Percentiles rank a stretch among this genome's conserved stretches.
These are phyloP conservation scores for Grosmannia serpens DNA, from an alignment of 2,329 filamentous ascomycete genomes.

Conservation along the genomic window DNA sequence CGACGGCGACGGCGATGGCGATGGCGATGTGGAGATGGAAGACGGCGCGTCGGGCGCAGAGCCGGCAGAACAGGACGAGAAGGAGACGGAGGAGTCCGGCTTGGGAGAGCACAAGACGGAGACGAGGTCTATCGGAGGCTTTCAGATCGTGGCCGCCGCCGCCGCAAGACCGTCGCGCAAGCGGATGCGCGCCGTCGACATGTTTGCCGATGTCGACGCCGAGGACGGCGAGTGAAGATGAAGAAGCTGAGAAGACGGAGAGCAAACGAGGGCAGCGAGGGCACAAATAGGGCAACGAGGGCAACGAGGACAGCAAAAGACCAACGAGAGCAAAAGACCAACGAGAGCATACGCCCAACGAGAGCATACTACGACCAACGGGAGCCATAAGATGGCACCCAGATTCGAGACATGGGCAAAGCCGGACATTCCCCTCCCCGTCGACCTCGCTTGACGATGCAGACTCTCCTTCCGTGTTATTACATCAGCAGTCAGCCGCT, in stretches of 20 bases:
- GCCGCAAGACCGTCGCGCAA: slow-evolving; percentile 32
- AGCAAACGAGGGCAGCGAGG: too few relatives aligned
- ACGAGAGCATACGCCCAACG: too few relatives aligned
- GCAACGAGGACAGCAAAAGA: too few relatives aligned
- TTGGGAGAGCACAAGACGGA: neutral
- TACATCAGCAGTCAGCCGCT: neutral
- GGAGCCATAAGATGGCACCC: too few relatives aligned
- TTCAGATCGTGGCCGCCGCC: slow-evolving; percentile 15
- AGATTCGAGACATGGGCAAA: too few relatives aligned
- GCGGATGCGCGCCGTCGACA: slow-evolving; percentile 67
- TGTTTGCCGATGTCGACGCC: slow-evolving; percentile 67
- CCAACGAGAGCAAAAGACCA: too few relatives aligned
- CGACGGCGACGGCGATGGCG: neutral
- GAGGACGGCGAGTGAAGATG: slow-evolving; percentile 14
- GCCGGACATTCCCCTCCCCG: too few relatives aligned
- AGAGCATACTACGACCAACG: too few relatives aligned
- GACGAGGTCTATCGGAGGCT: slow-evolving; percentile 10
- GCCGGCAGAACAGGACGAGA: neutral
- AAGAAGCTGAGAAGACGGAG: too few relatives aligned
- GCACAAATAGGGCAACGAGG: too few relatives aligned
- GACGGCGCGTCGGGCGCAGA: neutral
- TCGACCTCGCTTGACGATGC: too few relatives aligned
- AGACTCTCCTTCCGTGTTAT: too few relatives aligned
- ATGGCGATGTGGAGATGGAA: neutral
- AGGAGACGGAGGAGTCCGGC: neutral